Evolutionary conservation across 2,329 filamentous ascomycete species (phyloP), one percentile per base, ranked within the genome.

Genomic region (Fusarium circinatum): DNA sequence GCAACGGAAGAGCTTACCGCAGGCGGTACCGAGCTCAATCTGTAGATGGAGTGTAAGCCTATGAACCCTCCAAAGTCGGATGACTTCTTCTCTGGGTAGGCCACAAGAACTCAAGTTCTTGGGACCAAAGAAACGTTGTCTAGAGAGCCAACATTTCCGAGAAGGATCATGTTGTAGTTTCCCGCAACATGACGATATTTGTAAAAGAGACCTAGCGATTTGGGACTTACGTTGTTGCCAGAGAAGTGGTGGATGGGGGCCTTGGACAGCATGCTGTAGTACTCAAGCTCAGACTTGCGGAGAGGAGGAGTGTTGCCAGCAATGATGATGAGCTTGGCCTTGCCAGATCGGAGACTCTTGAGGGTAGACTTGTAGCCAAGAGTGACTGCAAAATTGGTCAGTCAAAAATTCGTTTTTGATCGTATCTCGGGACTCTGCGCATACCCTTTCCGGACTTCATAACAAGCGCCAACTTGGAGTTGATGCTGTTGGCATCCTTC

Each of bases 1-100:
- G 92, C 94, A 97, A 80, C 95, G 91, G 93, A 97, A 99, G 84
- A 99, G 93, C 90, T 98, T 98, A 90, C 96, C 96, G 89, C 95
- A 98, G 80, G 95, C 95, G 83, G 95, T 98, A 83, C 96, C 96
- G 79, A 99, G 91, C 89, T 98, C 96, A 84, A 98, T 98, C 95
- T 98, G 85, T 85, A 82, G 68, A 66, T 73, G 79, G 70, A 83
- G 80, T 82, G 89, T 92, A 87, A 92, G 90, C 90, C 84, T 79
- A 82, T 85, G 82, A 86, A 92, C 94, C 94, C 94, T 97, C 94
- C 94, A 93, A 96, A 96, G 94, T 91, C 92, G 87, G 49, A 66
- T 79, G 80, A 93, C 94, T 95, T 96, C 91, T 95, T 97, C 94
- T 92, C 93, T 94, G 94, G 94, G 94, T 86, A 88, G 86, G 83